Conservation (phyloP, 257 asterid species). For the Nicotiana otophora region DNA sequence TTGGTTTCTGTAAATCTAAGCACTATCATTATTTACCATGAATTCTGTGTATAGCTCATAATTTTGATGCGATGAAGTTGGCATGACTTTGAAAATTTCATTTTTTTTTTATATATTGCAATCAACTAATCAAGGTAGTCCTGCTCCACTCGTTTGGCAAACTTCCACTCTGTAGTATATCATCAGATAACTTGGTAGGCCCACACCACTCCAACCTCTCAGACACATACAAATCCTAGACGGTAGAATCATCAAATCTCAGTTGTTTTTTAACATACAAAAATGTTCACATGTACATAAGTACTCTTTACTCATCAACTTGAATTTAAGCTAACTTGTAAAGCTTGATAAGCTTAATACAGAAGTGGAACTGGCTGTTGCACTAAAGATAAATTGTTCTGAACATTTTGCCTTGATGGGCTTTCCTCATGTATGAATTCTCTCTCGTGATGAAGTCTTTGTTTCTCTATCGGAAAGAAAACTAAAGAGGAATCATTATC, state of each 20-base stretch:
- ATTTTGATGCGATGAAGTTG: not conserved
- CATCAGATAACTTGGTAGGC: not conserved
- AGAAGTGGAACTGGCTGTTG: not conserved
- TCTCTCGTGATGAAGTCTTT: not conserved
- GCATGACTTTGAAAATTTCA: not conserved
- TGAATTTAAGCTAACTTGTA: not conserved
- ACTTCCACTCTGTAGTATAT: not conserved
- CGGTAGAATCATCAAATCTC: not conserved
- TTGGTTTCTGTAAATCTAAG: not conserved
- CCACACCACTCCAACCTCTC: not conserved
- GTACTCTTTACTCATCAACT: not conserved
- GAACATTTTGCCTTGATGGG: not conserved
- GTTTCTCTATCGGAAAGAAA: not conserved
- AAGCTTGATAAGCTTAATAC: not conserved
- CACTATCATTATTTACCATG: not conserved
- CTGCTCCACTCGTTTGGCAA: not conserved
- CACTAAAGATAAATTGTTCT: not conserved
- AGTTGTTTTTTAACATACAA: not conserved
- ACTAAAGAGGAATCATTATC: not conserved
- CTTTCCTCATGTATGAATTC: not conserved
- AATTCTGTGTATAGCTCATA: not conserved
- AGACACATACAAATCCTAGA: no score
- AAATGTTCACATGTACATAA: not conserved
- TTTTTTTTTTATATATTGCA: not conserved
- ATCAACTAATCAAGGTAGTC: not conserved